phyloP scores from a whole-genome alignment of 2,329 filamentous ascomycete species.

The Pseudogymnoascus sp. region DNA sequence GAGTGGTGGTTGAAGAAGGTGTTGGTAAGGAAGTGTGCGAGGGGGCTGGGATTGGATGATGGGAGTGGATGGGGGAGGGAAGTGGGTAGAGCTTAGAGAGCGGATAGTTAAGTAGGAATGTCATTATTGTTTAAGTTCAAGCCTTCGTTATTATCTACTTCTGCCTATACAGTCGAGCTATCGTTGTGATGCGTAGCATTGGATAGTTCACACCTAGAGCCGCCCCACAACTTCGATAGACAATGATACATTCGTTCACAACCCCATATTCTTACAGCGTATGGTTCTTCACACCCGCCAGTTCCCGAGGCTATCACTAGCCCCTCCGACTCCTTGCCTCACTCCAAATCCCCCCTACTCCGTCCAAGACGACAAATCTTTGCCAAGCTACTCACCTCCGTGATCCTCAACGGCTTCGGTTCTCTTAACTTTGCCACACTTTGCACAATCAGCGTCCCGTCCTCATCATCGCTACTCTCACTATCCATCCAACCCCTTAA shows the following conservation, averaged over 20 bases:
- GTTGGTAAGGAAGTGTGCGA: conserved; percentile 66
- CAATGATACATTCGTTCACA: not conserved
- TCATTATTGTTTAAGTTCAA: not conserved
- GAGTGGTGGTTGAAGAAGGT: conserved; percentile 84
- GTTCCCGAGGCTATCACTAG: not conserved
- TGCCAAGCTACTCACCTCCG: not conserved
- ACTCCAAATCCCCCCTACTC: not conserved
- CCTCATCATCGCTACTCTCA: not conserved
- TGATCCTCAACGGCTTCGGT: not conserved
- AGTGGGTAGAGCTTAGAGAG: not conserved
- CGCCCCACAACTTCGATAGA: not conserved
- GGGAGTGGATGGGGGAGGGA: conserved; percentile 1
- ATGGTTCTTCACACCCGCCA: not conserved
- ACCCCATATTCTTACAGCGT: not conserved
- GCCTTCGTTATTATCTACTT: not conserved
- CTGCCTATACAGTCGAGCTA: not conserved
- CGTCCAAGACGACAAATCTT: not conserved
- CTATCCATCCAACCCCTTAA: not conserved
- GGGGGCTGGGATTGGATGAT: conserved; percentile 58
- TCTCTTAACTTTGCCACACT: conserved; percentile 1
- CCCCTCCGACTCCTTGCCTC: not conserved
- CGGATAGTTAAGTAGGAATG: not conserved
- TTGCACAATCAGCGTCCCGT: not conserved
- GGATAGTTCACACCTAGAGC: not conserved
- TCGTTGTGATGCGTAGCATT: not conserved